These are phyloP conservation scores for Quercus berberidifolia DNA, from an alignment of 306 rosid species.

Conservation along the genomic window DNA sequence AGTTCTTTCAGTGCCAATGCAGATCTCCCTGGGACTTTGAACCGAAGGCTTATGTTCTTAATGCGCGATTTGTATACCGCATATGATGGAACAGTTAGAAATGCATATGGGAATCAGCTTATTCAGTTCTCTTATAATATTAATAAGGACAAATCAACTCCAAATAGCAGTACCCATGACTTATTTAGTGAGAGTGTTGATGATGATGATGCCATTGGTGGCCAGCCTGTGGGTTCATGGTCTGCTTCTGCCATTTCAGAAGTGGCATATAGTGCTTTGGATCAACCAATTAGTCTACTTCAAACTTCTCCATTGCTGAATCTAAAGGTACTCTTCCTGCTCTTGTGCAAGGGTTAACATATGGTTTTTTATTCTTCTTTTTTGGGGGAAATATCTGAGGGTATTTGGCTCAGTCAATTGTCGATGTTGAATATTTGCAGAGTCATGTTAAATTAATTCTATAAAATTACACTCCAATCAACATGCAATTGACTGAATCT, in stretches of 20 bases:
- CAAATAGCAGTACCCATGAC: conserved; percentile 2
- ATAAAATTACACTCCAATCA: background rate
- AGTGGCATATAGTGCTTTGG: conserved; percentile 96
- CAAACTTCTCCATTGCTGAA: conserved; percentile 87
- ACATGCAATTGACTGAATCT: background rate
- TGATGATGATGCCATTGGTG: conserved; percentile 36
- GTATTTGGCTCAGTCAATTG: background rate
- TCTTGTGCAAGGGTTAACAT: background rate
- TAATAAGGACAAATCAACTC: conserved; percentile 26
- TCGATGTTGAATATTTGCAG: background rate
- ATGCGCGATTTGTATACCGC: conserved; percentile 78
- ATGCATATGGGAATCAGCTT: conserved; percentile 73
- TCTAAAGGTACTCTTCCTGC: conserved; percentile 48
- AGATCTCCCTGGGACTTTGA: conserved; percentile 89
- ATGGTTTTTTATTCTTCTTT: background rate
- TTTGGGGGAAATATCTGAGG: background rate
- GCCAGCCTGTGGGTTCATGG: conserved; percentile 85
- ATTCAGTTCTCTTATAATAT: conserved; percentile 62
- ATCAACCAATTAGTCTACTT: conserved; percentile 90
- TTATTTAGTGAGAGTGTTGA: conserved; percentile 1
- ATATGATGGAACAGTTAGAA: conserved; percentile 94
- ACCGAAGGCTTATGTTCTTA: conserved; percentile 77
- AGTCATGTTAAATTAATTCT: background rate
- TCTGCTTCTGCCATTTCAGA: conserved; percentile 94
- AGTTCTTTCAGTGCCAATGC: conserved; percentile 93